Conservation (phyloP, 2,329 filamentous ascomycete species). For the Hypoxylon sp. region DNA sequence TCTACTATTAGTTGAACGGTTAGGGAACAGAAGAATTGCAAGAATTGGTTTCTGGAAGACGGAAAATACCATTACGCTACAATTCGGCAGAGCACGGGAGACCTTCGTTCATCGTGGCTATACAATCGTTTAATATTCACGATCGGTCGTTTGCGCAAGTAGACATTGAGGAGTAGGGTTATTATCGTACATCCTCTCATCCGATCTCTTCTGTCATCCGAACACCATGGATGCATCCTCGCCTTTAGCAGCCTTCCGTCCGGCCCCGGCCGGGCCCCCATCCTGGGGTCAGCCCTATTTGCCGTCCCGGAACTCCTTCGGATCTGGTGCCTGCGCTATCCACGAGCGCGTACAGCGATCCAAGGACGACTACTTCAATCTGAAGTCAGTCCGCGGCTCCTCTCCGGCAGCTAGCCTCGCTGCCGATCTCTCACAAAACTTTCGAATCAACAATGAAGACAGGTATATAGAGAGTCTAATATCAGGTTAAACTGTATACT, state of each 20-base stretch:
- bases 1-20: constrained; percentile 17
- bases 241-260: constrained; percentile 91
- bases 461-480: constrained; percentile 68
- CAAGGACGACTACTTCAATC: constrained; percentile 79
- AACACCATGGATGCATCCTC: constrained; percentile 87
- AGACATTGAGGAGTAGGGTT: constrained; percentile 43
- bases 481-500: constrained; percentile 13
- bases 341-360: constrained; percentile 73
- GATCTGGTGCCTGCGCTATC: constrained; percentile 76
- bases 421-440: constrained; percentile 95
- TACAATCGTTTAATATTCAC: constrained; percentile 38
- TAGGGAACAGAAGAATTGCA: constrained; percentile 11
- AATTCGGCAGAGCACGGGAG: constrained; percentile 28
- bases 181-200: constrained; percentile 40
- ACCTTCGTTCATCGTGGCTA: constrained; percentile 42
- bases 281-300: constrained; percentile 65
- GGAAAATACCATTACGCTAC: constrained; percentile 23
- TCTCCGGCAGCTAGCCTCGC: constrained; percentile 92
- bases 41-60: constrained; percentile 14
- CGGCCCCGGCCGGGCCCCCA: constrained; percentile 69
- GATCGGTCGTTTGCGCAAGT: constrained; percentile 37
- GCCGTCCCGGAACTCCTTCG: constrained; percentile 61
- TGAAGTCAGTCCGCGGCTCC: constrained; percentile 80
- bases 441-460: constrained; percentile 83
- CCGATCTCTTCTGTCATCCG: constrained; percentile 10